These are phyloP conservation scores for Fusarium sp. DNA, from an alignment of 2,329 filamentous ascomycete species.

Conservation along the genomic window DNA sequence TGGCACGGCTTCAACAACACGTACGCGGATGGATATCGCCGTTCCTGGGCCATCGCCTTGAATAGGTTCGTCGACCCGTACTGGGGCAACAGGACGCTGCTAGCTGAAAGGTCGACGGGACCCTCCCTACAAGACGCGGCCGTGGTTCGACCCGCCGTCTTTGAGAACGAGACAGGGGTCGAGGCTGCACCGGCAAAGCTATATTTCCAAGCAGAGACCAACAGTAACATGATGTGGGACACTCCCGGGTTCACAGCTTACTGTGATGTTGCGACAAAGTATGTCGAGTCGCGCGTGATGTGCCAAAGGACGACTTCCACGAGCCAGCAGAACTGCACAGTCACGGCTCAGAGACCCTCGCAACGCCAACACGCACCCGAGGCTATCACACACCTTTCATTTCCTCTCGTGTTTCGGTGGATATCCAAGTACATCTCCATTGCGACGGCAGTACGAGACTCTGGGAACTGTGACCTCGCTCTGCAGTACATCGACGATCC, in stretches of 20 bases:
- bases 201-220: conserved; percentile 1
- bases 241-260: neutral
- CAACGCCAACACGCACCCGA: neutral
- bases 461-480: neutral
- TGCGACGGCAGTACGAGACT: neutral
- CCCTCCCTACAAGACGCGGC: neutral
- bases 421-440: neutral
- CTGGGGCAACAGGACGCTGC: neutral
- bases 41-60: neutral
- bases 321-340: conserved; percentile 9
- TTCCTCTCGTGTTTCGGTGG: neutral
- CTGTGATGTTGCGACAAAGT: conserved; percentile 11
- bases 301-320: neutral
- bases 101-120: neutral
- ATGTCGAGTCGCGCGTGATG: conserved; percentile 20
- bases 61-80: conserved; percentile 5
- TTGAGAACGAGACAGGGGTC: conserved; percentile 13
- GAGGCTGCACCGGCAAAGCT: neutral
- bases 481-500: neutral
- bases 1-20: conserved; percentile 11
- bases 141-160: neutral
- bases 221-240: too few species aligned
- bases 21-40: neutral
- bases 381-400: neutral
- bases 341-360: conserved; percentile 1